Base-by-base conservation (phyloP, 2,329 filamentous ascomycete genomes). In the Penicillium vulpinum region DNA sequence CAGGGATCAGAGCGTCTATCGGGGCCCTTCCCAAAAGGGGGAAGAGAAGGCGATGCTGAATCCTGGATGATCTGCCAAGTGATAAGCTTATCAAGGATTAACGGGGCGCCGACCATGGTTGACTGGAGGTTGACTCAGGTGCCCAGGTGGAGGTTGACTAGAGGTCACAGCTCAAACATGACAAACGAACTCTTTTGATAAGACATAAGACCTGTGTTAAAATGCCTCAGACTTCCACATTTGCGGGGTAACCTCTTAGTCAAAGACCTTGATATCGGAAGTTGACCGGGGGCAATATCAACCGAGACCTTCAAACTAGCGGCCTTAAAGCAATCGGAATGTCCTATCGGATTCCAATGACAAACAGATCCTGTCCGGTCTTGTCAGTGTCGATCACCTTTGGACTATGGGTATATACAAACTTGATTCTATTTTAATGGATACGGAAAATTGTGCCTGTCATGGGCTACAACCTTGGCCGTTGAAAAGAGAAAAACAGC, bases 11-110 rank as follows among this genome's bases (percentile, higher is more conserved):
- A 28, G 24, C 13, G 31, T 41, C n/a, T 49, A 41, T 18, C 45
- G 36, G 45, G 11, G 11, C 8, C 2, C 2, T 41, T 44, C 56
- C 59, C 24, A 26, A 63, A 63, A 52, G 35, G 55, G 61, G 61
- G 57, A 63, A 41, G 61, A 62, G 60, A 53, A 51, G 57, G 60
- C 61, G 61, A 62, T 38, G 28, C 57, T 49, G n/a, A 54, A 46
- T 15, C 18, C 26, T 45, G 33, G 29, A 24, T 40, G 13, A 47
- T 40, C 33, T 54, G 61, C 61, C 60, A 60, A 62, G 60, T 58
- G 60, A 62, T 62, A 56, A 50, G 59, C 59, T 53, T 60, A 56
- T 60, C 58, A 35, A 15, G 18, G 10, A 10, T 33, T 22, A 7
- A 46, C n/a, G 11, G 7, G n/a, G 11, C 13, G 7, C 9, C 2